phyloP scores from a whole-genome alignment of 345 rosid genomes.

The Linum tenue region DNA sequence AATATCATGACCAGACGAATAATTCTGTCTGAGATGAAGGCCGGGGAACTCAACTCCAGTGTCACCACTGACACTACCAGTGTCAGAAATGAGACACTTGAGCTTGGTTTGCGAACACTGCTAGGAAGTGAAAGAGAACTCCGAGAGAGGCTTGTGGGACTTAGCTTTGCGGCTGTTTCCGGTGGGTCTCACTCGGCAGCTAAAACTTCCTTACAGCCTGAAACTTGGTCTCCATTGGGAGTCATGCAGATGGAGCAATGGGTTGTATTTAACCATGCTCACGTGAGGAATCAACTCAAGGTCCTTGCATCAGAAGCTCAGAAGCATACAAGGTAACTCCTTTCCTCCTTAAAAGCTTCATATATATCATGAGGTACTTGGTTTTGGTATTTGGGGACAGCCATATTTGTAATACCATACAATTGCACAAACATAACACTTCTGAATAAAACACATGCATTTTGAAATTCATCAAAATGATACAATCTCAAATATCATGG shows the following conservation, averaged over 20 bases:
- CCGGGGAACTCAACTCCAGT: conserved; percentile 46
- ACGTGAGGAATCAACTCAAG: conserved; percentile 30
- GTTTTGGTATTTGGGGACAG: too few species aligned
- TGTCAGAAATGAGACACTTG: conserved; percentile 28
- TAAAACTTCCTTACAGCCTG: conserved; percentile 14
- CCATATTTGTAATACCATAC: neutral
- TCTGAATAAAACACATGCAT: too few species aligned
- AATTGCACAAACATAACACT: too few species aligned
- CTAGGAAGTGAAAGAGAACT: conserved; percentile 70
- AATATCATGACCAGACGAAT: conserved; percentile 62
- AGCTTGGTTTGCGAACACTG: conserved; percentile 50
- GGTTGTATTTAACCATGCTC: conserved; percentile 36
- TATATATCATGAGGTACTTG: too few species aligned
- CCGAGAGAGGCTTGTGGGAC: conserved; percentile 60
- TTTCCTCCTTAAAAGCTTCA: neutral
- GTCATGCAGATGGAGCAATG: conserved; percentile 68
- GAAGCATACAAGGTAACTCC: conserved; percentile 24
- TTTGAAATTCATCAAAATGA: too few species aligned
- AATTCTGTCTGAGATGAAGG: conserved; percentile 43
- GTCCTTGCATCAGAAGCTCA: conserved; percentile 35
- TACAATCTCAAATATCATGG: too few species aligned
- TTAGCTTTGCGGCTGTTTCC: conserved; percentile 45
- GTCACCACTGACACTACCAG: conserved; percentile 14
- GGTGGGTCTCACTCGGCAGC: conserved; percentile 17
- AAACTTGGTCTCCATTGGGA: conserved; percentile 54